phyloP scores from a whole-genome alignment of 495 filamentous ascomycete species.

The Trichoderma reesei region DNA sequence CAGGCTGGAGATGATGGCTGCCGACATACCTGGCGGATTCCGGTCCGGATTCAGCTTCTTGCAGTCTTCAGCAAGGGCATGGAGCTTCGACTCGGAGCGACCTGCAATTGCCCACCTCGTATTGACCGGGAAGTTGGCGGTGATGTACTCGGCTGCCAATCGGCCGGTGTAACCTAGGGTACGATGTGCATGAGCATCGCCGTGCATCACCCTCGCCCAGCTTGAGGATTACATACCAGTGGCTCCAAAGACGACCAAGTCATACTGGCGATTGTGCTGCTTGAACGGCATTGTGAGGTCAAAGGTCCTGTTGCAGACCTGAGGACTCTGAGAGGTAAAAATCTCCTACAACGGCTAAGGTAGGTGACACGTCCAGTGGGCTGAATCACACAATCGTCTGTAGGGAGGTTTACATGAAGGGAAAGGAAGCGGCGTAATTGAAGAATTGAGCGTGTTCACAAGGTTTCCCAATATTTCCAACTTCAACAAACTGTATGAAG shows the following conservation, averaged over 20 bases:
- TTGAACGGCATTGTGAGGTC: conserved; percentile 29
- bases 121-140: conserved; percentile 61
- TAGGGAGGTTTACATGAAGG: no score
- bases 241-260: conserved; percentile 75
- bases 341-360: no score
- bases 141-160: conserved; percentile 66
- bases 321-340: no score
- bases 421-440: no score
- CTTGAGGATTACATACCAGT: conserved; percentile 24
- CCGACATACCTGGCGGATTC: conserved; percentile 47
- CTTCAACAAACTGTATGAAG: no score
- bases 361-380: no score
- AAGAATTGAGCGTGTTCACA: no score
- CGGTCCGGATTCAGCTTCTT: conserved; percentile 61
- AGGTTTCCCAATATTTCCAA: no score
- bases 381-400: no score
- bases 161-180: conserved; percentile 86
- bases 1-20: background rate
- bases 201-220: background rate
- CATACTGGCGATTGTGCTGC: conserved; percentile 55
- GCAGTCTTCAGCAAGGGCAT: conserved; percentile 54
- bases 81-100: conserved; percentile 64
- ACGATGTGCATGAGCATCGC: conserved; percentile 16
- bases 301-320: background rate
- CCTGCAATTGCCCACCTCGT: conserved; percentile 88